Evolutionary conservation across 176 grass and related monocot genomes (phyloP).

Genomic region (Secale cereale): DNA sequence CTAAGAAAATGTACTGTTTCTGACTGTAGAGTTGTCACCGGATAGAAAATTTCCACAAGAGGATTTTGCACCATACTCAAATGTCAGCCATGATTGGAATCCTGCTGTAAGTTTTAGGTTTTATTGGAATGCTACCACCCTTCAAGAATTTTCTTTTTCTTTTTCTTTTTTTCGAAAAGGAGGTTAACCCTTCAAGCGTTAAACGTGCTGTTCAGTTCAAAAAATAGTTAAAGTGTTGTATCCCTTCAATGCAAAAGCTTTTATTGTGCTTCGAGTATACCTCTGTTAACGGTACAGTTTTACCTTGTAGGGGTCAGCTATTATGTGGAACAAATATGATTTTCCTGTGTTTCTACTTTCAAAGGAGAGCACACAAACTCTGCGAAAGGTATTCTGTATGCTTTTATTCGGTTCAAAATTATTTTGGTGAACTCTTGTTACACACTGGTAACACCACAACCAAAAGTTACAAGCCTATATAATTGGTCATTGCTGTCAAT

Average conservation of each 20-base stretch:
- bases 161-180: no score
- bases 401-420: not conserved
- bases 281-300: constrained; percentile 26
- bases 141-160: not conserved
- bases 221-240: not conserved
- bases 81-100: constrained; percentile 92
- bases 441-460: no score
- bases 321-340: constrained; percentile 82
- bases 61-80: constrained; percentile 85
- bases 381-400: constrained; percentile 58
- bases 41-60: constrained; percentile 94
- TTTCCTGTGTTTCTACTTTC: constrained; percentile 96
- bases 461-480: not conserved
- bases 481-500: constrained; percentile 20
- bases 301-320: constrained; percentile 80
- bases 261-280: constrained; percentile 12
- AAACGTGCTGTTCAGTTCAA: no score
- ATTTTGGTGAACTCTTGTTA: no score
- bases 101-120: constrained; percentile 70
- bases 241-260: not conserved
- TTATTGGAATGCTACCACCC: constrained; percentile 12
- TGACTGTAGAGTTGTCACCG: constrained; percentile 70
- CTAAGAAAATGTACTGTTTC: constrained; percentile 17
- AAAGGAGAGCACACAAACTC: constrained; percentile 47
- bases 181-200: no score